Percentiles rank a stretch among this genome's conserved stretches.
Conservation (phyloP, 116 monocot species). For the Cymodocea nodosa region DNA sequence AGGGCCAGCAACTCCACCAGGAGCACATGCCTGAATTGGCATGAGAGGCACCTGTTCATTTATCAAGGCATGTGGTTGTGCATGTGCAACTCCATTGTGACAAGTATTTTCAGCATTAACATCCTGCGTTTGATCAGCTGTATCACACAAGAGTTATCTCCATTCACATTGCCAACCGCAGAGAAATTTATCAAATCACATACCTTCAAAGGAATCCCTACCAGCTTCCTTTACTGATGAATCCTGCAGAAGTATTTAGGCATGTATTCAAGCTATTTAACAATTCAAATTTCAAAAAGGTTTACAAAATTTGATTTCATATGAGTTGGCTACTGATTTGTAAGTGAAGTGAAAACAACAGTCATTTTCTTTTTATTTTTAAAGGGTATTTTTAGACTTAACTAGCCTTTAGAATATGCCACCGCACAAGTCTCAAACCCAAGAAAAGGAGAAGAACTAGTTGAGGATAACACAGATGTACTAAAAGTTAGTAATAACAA, state of each 20-base stretch:
- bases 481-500: too few species aligned
- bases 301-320: too few species aligned
- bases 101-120: constrained; percentile 28
- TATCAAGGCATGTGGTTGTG: constrained; percentile 21
- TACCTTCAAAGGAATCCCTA: constrained; percentile 54
- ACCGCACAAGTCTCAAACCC: too few species aligned
- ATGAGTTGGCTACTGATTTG: too few species aligned
- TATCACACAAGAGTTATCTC: not conserved
- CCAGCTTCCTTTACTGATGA: constrained; percentile 47
- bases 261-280: too few species aligned
- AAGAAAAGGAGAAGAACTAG: too few species aligned
- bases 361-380: too few species aligned
- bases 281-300: too few species aligned
- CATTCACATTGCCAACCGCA: not conserved
- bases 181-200: not conserved
- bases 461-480: too few species aligned
- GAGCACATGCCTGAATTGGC: constrained; percentile 27
- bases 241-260: constrained; percentile 31
- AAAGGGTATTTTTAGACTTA: too few species aligned
- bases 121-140: constrained; percentile 33
- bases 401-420: too few species aligned
- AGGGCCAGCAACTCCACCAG: constrained; percentile 30
- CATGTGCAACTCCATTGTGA: constrained; percentile 52
- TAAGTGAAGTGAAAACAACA: too few species aligned
- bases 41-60: constrained; percentile 36